Percentiles rank a stretch among this genome's conserved stretches.
Conservation (phyloP, 371 early-diverging fungal genomes). For the Gilbertella persicaria region DNA sequence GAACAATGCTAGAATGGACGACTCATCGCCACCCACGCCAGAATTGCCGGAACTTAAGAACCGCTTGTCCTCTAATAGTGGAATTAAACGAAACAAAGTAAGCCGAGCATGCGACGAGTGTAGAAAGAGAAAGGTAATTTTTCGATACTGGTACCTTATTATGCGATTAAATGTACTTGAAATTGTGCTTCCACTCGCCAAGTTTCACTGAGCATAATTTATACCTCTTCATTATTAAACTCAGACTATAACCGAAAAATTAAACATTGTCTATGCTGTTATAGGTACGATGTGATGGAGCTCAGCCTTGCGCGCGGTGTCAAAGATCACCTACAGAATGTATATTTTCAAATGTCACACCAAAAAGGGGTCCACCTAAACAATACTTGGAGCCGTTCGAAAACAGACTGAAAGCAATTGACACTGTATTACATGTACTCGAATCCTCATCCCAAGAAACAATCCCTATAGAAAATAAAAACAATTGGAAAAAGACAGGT, state of each 20-base stretch:
- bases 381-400: constrained; percentile 50
- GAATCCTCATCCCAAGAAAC: constrained; percentile 10
- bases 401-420: constrained; percentile 37
- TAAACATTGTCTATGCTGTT: constrained; percentile 1
- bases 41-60: constrained; percentile 34
- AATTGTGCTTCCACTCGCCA: constrained; percentile 20
- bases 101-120: constrained; percentile 53
- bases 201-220: constrained; percentile 39
- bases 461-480: neutral
- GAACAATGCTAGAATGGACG: constrained; percentile 40
- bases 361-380: constrained; percentile 46
- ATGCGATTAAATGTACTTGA: neutral
- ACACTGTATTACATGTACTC: constrained; percentile 29
- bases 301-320: constrained; percentile 48
- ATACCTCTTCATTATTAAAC: constrained; percentile 2
- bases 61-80: constrained; percentile 24
- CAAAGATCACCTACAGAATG: constrained; percentile 40
- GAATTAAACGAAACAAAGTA: constrained; percentile 44
- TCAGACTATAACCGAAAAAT: neutral
- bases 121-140: constrained; percentile 50
- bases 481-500: neutral
- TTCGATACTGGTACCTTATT: constrained; percentile 3
- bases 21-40: constrained; percentile 32
- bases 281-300: constrained; percentile 55
- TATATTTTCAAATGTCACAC: constrained; percentile 42